Percentiles rank a stretch among this genome's conserved stretches.
phyloP scores from a whole-genome alignment of 768 basidiomycete species.

The Phaeotremella fagi region DNA sequence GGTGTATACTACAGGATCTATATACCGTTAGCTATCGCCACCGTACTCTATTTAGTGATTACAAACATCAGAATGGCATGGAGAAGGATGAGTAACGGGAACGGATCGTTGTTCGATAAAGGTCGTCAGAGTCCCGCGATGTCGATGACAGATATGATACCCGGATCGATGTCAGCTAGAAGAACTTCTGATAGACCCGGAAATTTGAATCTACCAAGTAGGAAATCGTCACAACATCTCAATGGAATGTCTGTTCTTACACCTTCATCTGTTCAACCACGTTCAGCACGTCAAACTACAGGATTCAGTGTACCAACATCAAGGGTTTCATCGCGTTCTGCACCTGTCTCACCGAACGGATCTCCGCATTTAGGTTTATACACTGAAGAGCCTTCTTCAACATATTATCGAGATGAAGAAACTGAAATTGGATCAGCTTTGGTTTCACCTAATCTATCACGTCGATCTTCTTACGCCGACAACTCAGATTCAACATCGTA shows the following conservation, averaged over 20 bases:
- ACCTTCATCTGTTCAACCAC: conserved; percentile 4
- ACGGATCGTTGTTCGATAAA: conserved; percentile 14
- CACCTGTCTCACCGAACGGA: conserved; percentile 29
- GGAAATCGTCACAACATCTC: conserved; percentile 30
- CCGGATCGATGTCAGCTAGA: background rate
- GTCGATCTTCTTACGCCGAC: conserved; percentile 31
- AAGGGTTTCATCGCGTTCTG: conserved; percentile 16
- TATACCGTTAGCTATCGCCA: conserved; percentile 62
- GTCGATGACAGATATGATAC: conserved; percentile 6
- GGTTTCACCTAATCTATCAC: conserved; percentile 22
- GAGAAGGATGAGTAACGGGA: conserved; percentile 12
- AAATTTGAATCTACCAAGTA: conserved; percentile 27
- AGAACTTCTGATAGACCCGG: conserved; percentile 27
- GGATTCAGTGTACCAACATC: background rate
- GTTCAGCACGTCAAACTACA: conserved; percentile 2
- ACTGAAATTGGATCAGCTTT: conserved; percentile 10
- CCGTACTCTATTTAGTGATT: conserved; percentile 51
- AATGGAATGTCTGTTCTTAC: conserved; percentile 7
- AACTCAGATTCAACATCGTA: conserved; percentile 27
- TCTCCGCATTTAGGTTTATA: conserved; percentile 17
- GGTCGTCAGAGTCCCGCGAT: conserved; percentile 12
- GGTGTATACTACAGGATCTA: conserved; percentile 69
- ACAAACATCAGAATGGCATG: conserved; percentile 37
- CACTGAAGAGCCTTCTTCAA: too few relatives aligned
- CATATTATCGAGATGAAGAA: conserved; percentile 9